Percentiles rank a stretch among this genome's conserved stretches.
Conservation (phyloP, 2,329 filamentous ascomycete genomes). For the Pseudomassariella vexata region DNA sequence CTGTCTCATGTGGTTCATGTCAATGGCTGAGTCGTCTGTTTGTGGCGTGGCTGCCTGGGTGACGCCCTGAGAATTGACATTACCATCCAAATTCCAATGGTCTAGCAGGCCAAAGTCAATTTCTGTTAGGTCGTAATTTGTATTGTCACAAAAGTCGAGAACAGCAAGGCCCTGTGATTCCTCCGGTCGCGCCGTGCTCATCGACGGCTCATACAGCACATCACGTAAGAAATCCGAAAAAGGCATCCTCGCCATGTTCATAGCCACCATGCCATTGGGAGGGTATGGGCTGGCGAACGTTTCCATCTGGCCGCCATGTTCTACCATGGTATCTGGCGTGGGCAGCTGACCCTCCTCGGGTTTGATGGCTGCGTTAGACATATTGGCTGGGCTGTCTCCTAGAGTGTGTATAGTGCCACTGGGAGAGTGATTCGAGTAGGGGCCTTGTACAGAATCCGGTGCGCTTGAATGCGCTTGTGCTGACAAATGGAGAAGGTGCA, state of each 20-base stretch:
- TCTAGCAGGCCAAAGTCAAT: constrained; percentile 46
- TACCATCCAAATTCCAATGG: constrained; percentile 39
- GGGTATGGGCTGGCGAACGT: constrained; percentile 10
- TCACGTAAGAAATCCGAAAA: constrained; percentile 47
- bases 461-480: constrained; percentile 22
- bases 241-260: constrained; percentile 30
- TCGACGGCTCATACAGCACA: constrained; percentile 41
- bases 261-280: constrained; percentile 10
- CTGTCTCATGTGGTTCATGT: constrained; percentile 40
- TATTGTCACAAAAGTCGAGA: constrained; percentile 44
- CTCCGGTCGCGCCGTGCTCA: constrained; percentile 27
- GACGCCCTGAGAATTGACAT: constrained; percentile 19
- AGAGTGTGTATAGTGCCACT: constrained; percentile 12
- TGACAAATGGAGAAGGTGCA: constrained; percentile 38
- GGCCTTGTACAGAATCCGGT: constrained; percentile 5
- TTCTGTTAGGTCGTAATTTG: constrained; percentile 44
- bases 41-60: constrained; percentile 19
- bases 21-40: constrained; percentile 30
- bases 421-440: constrained; percentile 7
- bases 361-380: constrained; percentile 18
- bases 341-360: constrained; percentile 28
- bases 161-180: constrained; percentile 37
- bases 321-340: constrained; percentile 26
- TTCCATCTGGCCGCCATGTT: constrained; percentile 14
- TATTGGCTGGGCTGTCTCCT: constrained; percentile 19